phyloP scores from a whole-genome alignment of 495 filamentous ascomycete species.

The Penicillium macrosclerotiorum region DNA sequence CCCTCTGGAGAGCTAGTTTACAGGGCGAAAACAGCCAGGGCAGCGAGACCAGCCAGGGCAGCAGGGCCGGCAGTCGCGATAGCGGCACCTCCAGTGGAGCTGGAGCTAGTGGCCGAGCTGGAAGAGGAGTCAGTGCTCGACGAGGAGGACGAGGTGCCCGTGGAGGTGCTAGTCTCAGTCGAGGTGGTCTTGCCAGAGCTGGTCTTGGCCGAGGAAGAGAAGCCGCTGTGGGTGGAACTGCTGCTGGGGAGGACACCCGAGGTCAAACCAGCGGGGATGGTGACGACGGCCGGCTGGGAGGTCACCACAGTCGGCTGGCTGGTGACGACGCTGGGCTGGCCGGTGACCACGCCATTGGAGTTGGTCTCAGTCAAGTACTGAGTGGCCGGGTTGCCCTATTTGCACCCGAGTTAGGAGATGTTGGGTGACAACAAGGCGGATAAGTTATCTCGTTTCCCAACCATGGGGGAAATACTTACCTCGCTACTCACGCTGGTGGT shows the following conservation, averaged over 20 bases:
- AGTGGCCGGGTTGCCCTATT: slow-evolving; percentile 41
- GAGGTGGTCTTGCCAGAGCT: slow-evolving; percentile 14
- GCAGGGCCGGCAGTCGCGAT: slow-evolving; percentile 38
- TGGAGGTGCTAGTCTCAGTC: slow-evolving; percentile 21
- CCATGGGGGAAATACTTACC: slow-evolving; percentile 21
- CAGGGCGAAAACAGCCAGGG: slow-evolving; percentile 46
- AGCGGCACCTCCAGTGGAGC: slow-evolving; percentile 32
- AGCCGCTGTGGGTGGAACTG: slow-evolving; percentile 13
- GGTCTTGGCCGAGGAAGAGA: slow-evolving; percentile 6
- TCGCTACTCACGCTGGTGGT: slow-evolving; percentile 1
- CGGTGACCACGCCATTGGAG: slow-evolving; percentile 56
- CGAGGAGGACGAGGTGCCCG: slow-evolving; percentile 15
- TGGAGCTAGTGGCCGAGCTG: slow-evolving; percentile 20
- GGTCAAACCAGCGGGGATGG: slow-evolving; percentile 49
- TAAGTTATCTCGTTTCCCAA: not conserved
- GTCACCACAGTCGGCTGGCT: slow-evolving; percentile 44
- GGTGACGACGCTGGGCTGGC: slow-evolving; percentile 41
- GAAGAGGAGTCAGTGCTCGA: slow-evolving; percentile 17
- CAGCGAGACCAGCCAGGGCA: slow-evolving; percentile 45
- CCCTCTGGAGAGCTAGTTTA: slow-evolving; percentile 23
- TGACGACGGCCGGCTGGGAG: slow-evolving; percentile 39
- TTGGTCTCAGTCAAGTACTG: slow-evolving; percentile 50
- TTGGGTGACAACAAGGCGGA: not conserved
- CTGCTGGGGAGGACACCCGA: slow-evolving; percentile 23
- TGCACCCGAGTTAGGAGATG: not conserved